Conservation (phyloP, 2,329 filamentous ascomycete species). For the Grosmannia huntii region DNA sequence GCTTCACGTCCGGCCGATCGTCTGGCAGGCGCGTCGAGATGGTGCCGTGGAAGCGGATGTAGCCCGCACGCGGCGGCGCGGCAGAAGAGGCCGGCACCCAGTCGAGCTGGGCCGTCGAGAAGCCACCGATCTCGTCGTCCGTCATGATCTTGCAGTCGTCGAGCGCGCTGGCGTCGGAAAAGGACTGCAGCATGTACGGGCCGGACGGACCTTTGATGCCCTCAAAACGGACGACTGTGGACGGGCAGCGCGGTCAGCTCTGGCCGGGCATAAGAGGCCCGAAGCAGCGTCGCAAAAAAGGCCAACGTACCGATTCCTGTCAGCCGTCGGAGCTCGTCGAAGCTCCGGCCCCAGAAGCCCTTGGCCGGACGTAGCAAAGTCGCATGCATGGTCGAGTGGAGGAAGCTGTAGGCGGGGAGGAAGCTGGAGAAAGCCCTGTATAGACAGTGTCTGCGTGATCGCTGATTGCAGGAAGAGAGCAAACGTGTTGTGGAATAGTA, state of each 20-base stretch:
- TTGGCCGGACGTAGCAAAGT: constrained; percentile 30
- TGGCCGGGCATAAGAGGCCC: not conserved
- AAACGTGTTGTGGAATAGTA: not conserved
- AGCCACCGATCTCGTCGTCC: constrained; percentile 77
- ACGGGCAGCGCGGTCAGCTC: constrained; percentile 1
- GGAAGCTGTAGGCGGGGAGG: not conserved
- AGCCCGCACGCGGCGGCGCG: constrained; percentile 27
- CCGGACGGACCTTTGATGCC: constrained; percentile 51
- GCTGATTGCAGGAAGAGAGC: not conserved
- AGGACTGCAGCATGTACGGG: constrained; percentile 52
- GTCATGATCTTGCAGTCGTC: constrained; percentile 63
- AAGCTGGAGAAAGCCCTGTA: no score
- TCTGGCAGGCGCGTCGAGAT: constrained; percentile 78
- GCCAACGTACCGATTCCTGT: constrained; percentile 37
- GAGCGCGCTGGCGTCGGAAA: constrained; percentile 36
- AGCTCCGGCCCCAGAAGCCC: constrained; percentile 44
- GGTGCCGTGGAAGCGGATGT: constrained; percentile 72
- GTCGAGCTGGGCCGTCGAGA: constrained; percentile 62
- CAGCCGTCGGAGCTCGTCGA: constrained; percentile 47
- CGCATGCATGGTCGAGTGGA: constrained; percentile 29
- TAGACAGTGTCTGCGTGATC: not conserved
- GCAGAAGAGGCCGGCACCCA: constrained; percentile 29
- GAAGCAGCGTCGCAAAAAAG: not conserved
- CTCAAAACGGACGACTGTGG: constrained; percentile 54
- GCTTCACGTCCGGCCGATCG: constrained; percentile 59